Percentiles rank a stretch among this genome's conserved stretches.
Evolutionary conservation across 768 basidiomycete species (phyloP).

Genomic region (Serendipita sp.): DNA sequence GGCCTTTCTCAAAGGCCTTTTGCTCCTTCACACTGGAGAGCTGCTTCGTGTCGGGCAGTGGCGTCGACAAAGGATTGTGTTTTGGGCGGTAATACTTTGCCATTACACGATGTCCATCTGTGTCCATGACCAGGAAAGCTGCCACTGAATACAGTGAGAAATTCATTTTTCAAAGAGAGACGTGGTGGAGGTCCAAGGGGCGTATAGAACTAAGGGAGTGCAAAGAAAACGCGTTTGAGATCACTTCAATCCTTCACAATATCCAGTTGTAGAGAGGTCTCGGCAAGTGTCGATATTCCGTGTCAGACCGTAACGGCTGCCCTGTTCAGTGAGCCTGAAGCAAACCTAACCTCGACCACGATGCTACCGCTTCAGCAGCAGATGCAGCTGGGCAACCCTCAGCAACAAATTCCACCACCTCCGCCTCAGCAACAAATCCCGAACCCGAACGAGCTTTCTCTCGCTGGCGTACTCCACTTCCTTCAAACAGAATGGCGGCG

Average conservation of each 20-base stretch:
- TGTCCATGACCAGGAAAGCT: slow-evolving; percentile 81
- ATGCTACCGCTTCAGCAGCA: slow-evolving; percentile 6
- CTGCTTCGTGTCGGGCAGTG: slow-evolving; percentile 26
- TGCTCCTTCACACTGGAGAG: slow-evolving; percentile 75
- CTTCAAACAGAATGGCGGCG: slow-evolving; percentile 96
- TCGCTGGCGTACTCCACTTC: slow-evolving; percentile 91
- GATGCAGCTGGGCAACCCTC: slow-evolving; percentile 1
- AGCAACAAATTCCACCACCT: slow-evolving; percentile 14
- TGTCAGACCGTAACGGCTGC: too few relatives aligned
- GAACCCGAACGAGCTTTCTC: slow-evolving; percentile 81
- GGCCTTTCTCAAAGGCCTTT: slow-evolving; percentile 83
- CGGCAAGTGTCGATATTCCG: background rate
- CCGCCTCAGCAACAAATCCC: slow-evolving; percentile 57
- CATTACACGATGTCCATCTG: slow-evolving; percentile 87
- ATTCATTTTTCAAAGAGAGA: slow-evolving; percentile 27
- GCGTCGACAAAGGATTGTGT: slow-evolving; percentile 25
- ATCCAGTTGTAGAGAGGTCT: background rate
- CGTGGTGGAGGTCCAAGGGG: background rate
- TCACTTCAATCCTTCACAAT: background rate
- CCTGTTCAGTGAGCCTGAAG: too few relatives aligned
- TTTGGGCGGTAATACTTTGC: slow-evolving; percentile 85
- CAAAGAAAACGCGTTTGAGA: too few relatives aligned
- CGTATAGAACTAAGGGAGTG: too few relatives aligned
- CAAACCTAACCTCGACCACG: slow-evolving; percentile 3
- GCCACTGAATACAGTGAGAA: slow-evolving; percentile 76